Evolutionary conservation across 768 basidiomycete species (phyloP).

Genomic region (Podaxis sp.): DNA sequence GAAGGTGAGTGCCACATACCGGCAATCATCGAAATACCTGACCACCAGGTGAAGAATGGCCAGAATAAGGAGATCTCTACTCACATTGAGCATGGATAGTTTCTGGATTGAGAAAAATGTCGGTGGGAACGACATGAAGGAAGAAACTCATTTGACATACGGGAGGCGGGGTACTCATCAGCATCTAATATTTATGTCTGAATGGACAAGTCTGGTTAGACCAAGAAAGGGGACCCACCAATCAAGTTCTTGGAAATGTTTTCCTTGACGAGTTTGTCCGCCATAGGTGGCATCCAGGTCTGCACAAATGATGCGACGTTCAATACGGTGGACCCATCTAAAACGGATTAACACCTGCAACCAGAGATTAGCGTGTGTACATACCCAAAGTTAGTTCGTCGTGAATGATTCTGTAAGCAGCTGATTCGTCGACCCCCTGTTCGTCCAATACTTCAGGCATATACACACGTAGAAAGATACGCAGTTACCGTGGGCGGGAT

Average conservation of each 20-base stretch:
- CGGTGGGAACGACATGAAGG: neutral
- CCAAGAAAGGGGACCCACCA: constrained; percentile 20
- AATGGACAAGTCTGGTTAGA: neutral
- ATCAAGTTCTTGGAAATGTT: constrained; percentile 67
- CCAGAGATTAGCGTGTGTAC: neutral
- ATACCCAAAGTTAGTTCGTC: constrained; percentile 62
- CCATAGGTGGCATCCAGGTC: constrained; percentile 59
- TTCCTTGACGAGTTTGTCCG: constrained; percentile 51
- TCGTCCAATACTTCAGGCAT: neutral
- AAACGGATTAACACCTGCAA: neutral
- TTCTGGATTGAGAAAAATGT: constrained; percentile 23
- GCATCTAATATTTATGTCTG: constrained; percentile 20
- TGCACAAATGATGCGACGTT: constrained; percentile 62
- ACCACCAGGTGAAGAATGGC: neutral
- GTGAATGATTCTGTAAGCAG: constrained; percentile 51
- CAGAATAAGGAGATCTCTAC: neutral
- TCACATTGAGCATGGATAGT: constrained; percentile 50
- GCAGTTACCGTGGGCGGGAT: constrained; percentile 47
- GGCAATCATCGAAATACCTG: constrained; percentile 48
- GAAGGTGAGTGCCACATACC: constrained; percentile 69
- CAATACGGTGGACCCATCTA: constrained; percentile 55
- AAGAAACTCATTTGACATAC: constrained; percentile 24
- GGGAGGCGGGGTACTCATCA: constrained; percentile 69
- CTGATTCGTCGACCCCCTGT: constrained; percentile 53
- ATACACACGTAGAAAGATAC: neutral